Conservation (phyloP, 805 yeast species). For the Starmera dryadoides region DNA sequence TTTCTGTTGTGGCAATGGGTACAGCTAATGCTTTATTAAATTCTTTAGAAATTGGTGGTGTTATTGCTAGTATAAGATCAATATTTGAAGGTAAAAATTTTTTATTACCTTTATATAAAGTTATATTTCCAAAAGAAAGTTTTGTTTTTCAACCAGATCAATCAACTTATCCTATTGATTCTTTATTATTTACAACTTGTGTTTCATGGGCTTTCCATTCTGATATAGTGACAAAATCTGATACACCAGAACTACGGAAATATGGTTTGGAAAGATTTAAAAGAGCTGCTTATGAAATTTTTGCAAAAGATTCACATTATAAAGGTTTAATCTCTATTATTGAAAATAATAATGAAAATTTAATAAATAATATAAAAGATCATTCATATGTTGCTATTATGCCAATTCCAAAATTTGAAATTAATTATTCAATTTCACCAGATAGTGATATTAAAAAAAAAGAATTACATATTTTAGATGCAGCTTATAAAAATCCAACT, state of each 20-base stretch:
- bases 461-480: conserved; percentile 11
- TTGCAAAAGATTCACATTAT: conserved; percentile 27
- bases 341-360: not conserved
- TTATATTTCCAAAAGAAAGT: conserved; percentile 21
- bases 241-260: conserved; percentile 55
- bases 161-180: conserved; percentile 1
- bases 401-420: conserved; percentile 15
- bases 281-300: conserved; percentile 54
- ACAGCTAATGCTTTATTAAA: conserved; percentile 80
- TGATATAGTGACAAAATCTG: conserved; percentile 73
- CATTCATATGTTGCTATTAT: conserved; percentile 11
- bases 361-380: not conserved
- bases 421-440: conserved; percentile 17
- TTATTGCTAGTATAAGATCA: conserved; percentile 26
- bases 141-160: not conserved
- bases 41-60: conserved; percentile 40
- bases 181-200: conserved; percentile 45
- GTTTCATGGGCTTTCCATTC: conserved; percentile 86
- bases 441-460: conserved; percentile 8
- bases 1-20: conserved; percentile 59
- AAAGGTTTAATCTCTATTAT: not conserved
- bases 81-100: conserved; percentile 21
- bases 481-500: conserved; percentile 5
- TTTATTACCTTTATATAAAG: conserved; percentile 26
- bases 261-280: conserved; percentile 63